phyloP scores from a whole-genome alignment of 257 asterid genomes.

The Solanum corneliomulleri region DNA sequence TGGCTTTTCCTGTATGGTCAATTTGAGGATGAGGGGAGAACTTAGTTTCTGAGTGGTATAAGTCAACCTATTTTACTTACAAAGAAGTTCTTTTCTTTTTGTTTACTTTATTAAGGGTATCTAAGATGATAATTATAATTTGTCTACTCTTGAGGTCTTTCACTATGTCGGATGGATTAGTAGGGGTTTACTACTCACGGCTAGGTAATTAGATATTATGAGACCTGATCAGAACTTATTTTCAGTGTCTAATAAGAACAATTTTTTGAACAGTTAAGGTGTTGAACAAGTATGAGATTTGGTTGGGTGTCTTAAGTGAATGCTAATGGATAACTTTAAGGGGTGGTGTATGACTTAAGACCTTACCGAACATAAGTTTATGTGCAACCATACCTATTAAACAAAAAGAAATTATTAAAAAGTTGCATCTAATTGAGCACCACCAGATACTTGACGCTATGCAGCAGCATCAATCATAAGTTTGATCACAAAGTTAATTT shows the following conservation, averaged over 20 bases:
- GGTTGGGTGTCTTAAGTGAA: not conserved
- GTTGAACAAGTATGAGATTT: not conserved
- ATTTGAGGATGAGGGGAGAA: not conserved
- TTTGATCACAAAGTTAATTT: not conserved
- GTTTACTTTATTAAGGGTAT: not conserved
- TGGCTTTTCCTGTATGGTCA: not conserved
- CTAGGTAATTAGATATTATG: not conserved
- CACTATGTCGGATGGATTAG: not conserved
- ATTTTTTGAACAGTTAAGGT: not conserved
- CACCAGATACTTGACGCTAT: not conserved
- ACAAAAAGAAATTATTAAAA: not conserved
- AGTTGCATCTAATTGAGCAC: not conserved
- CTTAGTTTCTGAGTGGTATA: not conserved
- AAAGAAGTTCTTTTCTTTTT: not conserved
- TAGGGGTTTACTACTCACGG: not conserved
- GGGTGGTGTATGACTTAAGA: not conserved
- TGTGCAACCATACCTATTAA: not conserved
- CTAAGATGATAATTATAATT: not conserved
- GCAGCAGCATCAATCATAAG: not conserved
- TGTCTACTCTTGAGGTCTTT: not conserved
- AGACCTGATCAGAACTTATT: not conserved
- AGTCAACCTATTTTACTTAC: not conserved
- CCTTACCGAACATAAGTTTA: not conserved
- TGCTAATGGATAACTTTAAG: not conserved
- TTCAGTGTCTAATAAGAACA: not conserved